Base-by-base conservation (phyloP, 345 rosid species). In the Rhodomyrtus tomentosa region DNA sequence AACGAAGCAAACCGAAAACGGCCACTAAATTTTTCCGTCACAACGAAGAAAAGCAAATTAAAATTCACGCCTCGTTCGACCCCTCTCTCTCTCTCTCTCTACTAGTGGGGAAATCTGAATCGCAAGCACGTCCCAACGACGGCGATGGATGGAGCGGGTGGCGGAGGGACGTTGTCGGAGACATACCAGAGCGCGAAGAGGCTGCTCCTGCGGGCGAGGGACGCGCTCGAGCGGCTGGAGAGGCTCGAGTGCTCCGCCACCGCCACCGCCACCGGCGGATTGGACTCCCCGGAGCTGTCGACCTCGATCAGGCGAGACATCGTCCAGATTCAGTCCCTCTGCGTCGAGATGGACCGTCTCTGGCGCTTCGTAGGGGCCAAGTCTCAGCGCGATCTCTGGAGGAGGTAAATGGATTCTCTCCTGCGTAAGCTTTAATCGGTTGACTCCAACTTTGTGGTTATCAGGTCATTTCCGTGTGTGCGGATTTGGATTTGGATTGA, bases 381-480 rank as follows among this genome's bases (percentile, higher is more conserved):
- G 86, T 90, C 98, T 2, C 98, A 94, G 29, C 98, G 99, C 82
- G 98, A 97, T 92, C 98, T 97, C 88, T 97, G 99, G 98, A 92
- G 92, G 90, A 91, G 98, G 98, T 84, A 84, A 84, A 20, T 10
- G 25, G 82, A 36, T 68, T 21, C 79, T 68, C 45, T 68, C 79
- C 25, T 5, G 79, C 79, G 9, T 36, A 10, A 10, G 79, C 79
- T 48, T 50, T 6, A 50, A 48, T 80, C 82, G 21, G 82, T 16
- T 16, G 5, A 48, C 45, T 24, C 50, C 82, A 13, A 48, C 24
- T 48, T 13, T 29, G 53, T 4, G 82, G 82, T 45, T 27, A 6
- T 27, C 21, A 0, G 82, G 10, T 48, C 32, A 32, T 48, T 80
- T 80, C 82, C 36, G 21, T 50, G 82, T 0, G 14, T 25, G 53